These are phyloP conservation scores for Friedmanniomyces endolithicus DNA, from an alignment of 495 filamentous ascomycete species.

Conservation along the genomic window DNA sequence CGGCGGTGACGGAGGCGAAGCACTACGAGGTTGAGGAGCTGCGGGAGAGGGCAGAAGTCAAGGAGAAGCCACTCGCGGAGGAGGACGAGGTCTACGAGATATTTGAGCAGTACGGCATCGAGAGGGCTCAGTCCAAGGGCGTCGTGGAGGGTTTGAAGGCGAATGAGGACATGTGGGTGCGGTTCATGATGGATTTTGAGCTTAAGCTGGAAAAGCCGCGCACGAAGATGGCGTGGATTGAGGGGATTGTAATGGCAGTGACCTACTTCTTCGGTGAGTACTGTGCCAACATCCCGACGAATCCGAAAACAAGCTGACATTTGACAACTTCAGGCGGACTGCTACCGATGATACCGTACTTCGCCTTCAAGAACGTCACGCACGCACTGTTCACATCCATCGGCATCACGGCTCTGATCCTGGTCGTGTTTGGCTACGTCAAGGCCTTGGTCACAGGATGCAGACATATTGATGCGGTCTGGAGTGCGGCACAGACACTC, in stretches of 20 bases:
- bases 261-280: conserved; percentile 41
- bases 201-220: conserved; percentile 36
- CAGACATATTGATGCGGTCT: conserved; percentile 6
- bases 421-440: conserved; percentile 42
- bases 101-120: conserved; percentile 34
- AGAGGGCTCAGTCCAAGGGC: conserved; percentile 22
- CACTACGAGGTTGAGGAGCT: conserved; percentile 37
- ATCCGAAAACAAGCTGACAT: background rate
- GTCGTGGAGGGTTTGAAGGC: conserved; percentile 32
- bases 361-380: conserved; percentile 32
- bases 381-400: conserved; percentile 40
- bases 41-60: conserved; percentile 35
- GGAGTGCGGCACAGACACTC: conserved; percentile 25
- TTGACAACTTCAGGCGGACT: conserved; percentile 33
- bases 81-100: conserved; percentile 28
- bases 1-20: conserved; percentile 37
- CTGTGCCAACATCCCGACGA: background rate
- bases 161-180: conserved; percentile 36
- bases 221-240: conserved; percentile 34
- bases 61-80: conserved; percentile 26
- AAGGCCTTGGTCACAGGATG: conserved; percentile 29
- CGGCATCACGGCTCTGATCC: conserved; percentile 38
- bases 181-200: conserved; percentile 44
- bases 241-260: conserved; percentile 39
- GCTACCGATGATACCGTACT: conserved; percentile 47